Conservation (phyloP, 345 rosid genomes). For the Murraya koenigii region DNA sequence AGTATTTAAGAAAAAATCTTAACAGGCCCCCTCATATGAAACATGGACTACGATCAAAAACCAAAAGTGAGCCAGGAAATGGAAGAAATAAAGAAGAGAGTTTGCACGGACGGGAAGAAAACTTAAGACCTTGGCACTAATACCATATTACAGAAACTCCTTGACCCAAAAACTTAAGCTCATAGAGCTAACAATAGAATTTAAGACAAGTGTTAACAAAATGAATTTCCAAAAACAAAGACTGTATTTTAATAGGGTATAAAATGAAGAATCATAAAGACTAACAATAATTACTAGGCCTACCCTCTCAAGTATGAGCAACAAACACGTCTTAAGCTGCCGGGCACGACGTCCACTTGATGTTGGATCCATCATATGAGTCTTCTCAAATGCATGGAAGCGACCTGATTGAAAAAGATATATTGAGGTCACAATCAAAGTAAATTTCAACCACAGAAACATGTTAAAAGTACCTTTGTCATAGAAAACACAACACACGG, state of each 20-base stretch:
- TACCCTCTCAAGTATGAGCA: conserved; percentile 85
- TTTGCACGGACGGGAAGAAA: too few relatives aligned
- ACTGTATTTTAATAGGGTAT: not conserved
- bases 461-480: not conserved
- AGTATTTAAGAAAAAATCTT: too few relatives aligned
- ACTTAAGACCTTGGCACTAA: too few relatives aligned
- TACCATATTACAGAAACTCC: too few relatives aligned
- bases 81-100: too few relatives aligned
- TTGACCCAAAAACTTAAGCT: too few relatives aligned
- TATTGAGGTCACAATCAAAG: not conserved
- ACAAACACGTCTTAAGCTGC: conserved; percentile 84
- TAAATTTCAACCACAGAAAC: not conserved
- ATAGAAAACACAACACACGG: not conserved
- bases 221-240: not conserved
- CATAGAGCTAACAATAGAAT: too few relatives aligned
- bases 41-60: too few relatives aligned
- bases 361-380: conserved; percentile 65
- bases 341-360: conserved; percentile 83
- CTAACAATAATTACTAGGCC: not conserved
- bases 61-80: too few relatives aligned
- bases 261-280: not conserved
- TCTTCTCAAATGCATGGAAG: conserved; percentile 84
- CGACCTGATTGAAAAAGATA: conserved; percentile 58
- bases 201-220: too few relatives aligned
- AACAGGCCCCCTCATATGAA: too few relatives aligned